Evolutionary conservation across 257 asterid genomes (phyloP), one percentile per base, ranked within the genome.

Genomic region (Penstemon eatonii): DNA sequence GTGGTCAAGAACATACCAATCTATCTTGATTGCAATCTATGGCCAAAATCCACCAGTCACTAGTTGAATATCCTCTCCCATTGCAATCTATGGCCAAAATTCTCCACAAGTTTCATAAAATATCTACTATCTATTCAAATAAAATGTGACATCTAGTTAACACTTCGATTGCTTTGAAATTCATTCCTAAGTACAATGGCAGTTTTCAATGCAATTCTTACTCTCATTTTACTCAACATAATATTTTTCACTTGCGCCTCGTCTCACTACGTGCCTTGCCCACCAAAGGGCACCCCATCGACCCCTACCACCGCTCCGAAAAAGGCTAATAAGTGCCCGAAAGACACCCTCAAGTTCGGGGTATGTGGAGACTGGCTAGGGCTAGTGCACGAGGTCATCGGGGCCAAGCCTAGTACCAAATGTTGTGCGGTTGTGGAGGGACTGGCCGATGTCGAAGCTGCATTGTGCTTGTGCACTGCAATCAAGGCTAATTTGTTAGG

Each of bases 291-390:
- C 5, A 12, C 58, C 6, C 72, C 78, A 6, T 36, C 60, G 1
- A 57, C 75, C 6, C 67, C 88, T 13, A 47, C 80, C 15, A 13
- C 82, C 0, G 10, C 79, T 5, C 81, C 85, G 0, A 75, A 56
- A 41, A 69, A 75, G 68, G 33, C 79, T 0, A 75, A 78, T 6
- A 86, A 83, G 76, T 89, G 98, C 84, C 96, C 98, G 0, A 89
- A 18, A 82, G 89, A 89, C 70, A 80, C 95, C 67, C 86, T 92
- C 5, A 86, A 89, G 78, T 86, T 92, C 5, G 96, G 98, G n/a
- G 82, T 86, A 4, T 92, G 96, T 53, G 95, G 96, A 1, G 89
- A 87, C 63, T 89, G 98, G 96, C 71, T 92, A 62, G 96, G 96
- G 18, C 56, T 89, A 3, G 87, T 92, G 45, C 94, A 86, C 40